Base-by-base conservation (phyloP, 2,329 filamentous ascomycete genomes). In the Fusarium bactridioides region DNA sequence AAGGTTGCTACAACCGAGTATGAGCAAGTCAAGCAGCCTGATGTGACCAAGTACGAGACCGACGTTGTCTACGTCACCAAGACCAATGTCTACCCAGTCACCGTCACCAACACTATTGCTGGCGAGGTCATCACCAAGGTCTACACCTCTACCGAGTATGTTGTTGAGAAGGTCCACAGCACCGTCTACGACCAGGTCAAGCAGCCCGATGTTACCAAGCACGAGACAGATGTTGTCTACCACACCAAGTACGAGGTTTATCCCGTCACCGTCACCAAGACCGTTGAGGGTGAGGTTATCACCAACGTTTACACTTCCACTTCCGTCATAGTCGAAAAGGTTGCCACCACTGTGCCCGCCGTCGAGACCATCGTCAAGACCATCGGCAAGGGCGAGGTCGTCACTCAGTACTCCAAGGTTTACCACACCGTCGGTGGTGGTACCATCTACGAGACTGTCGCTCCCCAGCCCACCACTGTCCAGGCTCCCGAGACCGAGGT, bases 21-120 rank as follows among this genome's bases (percentile, higher is more conserved):
- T 67, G 76, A 81, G 67, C 79, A 80, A 0, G 78, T 76, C 11
- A 80, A 83, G 29, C 51, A 65, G 38, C 65, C 70, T 16, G 79
- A 79, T 43, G 79, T 79, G n/a, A 84, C 82, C 12, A 71, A 81
- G 69, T 80, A 79, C 2, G 75, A 77, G 13, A 58, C 57, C 15
- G 62, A 79, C 61, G 76, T 82, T 16, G 78, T 78, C 21, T 82
- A 84, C 72, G 79, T 77, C 12, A 86, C 84, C 25, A 64, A 82
- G 53, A 87, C 85, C 19, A 81, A 79, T 21, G 77, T 86, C 12
- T 84, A 82, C 77, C 84, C 85, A 15, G 74, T 86, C 13, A 82
- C 82, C 7, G 75, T 79, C 7, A 82, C 80, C 7, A 82, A 81
- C 18, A 79, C 79, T 6, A 82, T 76, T 37, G 62, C 56, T 12